A percentile compares a stretch with the other conserved stretches of the same genome.
These are phyloP conservation scores for Aspergillus eucalypticola DNA, from an alignment of 2,329 filamentous ascomycete genomes.

Conservation along the genomic window DNA sequence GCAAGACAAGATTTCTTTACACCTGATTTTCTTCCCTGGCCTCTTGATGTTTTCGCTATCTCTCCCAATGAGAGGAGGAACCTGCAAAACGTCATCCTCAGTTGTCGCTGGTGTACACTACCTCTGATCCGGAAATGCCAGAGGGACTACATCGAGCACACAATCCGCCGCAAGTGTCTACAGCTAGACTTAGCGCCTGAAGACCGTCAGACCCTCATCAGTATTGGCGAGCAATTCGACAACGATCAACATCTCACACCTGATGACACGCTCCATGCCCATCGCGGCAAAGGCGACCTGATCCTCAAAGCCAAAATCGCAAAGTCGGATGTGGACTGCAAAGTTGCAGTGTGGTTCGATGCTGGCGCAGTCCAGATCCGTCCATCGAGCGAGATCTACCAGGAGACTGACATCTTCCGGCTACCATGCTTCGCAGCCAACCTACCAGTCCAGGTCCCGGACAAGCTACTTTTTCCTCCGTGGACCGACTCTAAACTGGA, in stretches of 20 bases:
- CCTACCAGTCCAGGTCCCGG: slow-evolving; percentile 37
- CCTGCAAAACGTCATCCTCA: slow-evolving; percentile 40
- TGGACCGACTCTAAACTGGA: slow-evolving; percentile 44
- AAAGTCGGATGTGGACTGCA: slow-evolving; percentile 21
- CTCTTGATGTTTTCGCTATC: slow-evolving; percentile 37
- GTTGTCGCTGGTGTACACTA: slow-evolving; percentile 45
- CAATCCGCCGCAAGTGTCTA: slow-evolving; percentile 31
- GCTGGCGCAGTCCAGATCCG: slow-evolving; percentile 40
- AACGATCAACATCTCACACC: slow-evolving; percentile 23
- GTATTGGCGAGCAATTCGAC: slow-evolving; percentile 28
- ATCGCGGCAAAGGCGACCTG: slow-evolving; percentile 36
- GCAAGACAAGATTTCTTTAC: slow-evolving; percentile 37
- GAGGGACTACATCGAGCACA: slow-evolving; percentile 39
- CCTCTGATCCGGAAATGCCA: slow-evolving; percentile 43
- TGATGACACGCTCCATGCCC: slow-evolving; percentile 20
- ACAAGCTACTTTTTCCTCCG: slow-evolving; percentile 39
- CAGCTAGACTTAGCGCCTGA: slow-evolving; percentile 29
- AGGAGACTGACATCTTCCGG: slow-evolving; percentile 37
- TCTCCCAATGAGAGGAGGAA: slow-evolving; percentile 27
- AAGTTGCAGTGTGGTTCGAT: slow-evolving; percentile 42
- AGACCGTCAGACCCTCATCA: slow-evolving; percentile 26
- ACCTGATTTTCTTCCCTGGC: slow-evolving; percentile 41
- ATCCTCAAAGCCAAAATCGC: slow-evolving; percentile 24
- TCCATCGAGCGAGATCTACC: slow-evolving; percentile 27
- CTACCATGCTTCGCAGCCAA: slow-evolving; percentile 33